Conservation (phyloP, 1,284 basidiomycete species). For the Rhodotorula sp. region DNA sequence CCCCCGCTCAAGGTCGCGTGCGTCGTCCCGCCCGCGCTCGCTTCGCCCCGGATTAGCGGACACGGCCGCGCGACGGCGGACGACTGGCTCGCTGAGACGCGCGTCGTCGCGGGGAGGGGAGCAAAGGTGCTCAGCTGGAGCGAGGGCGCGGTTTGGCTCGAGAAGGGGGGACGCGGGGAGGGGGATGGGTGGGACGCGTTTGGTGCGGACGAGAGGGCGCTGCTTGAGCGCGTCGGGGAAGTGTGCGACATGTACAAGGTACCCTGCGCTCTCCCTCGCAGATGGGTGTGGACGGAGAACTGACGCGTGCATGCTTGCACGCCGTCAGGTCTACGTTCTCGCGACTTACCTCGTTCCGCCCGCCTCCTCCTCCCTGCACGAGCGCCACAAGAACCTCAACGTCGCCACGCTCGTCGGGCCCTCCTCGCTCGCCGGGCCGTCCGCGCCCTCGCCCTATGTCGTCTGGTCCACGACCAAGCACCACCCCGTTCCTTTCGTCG, state of each 20-base stretch:
- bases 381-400: slow-evolving; percentile 9
- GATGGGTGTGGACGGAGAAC: no score
- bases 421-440: accelerated
- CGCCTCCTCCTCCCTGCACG: not conserved
- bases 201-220: slow-evolving; percentile 11
- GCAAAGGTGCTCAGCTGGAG: slow-evolving; percentile 26
- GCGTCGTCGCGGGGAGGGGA: not conserved
- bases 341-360: slow-evolving; percentile 29
- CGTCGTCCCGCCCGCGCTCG: slow-evolving; percentile 10
- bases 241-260: slow-evolving; percentile 23
- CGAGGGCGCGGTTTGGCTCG: slow-evolving; percentile 20
- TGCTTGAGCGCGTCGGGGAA: slow-evolving; percentile 13
- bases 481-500: slow-evolving; percentile 32
- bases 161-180: not conserved
- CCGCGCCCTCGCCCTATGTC: not conserved
- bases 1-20: slow-evolving; percentile 32
- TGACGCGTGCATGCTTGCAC: accelerated
- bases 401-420: slow-evolving; percentile 35
- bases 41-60: not conserved
- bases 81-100: slow-evolving; percentile 19
- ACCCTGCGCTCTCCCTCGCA: not conserved
- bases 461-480: slow-evolving; percentile 33
- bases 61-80: not conserved
- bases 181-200: slow-evolving; percentile 17
- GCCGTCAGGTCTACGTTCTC: slow-evolving; percentile 20